Percentiles rank a stretch among this genome's conserved stretches.
phyloP scores from a whole-genome alignment of 176 grass and related monocot genomes.

The Musa schizocarpa region DNA sequence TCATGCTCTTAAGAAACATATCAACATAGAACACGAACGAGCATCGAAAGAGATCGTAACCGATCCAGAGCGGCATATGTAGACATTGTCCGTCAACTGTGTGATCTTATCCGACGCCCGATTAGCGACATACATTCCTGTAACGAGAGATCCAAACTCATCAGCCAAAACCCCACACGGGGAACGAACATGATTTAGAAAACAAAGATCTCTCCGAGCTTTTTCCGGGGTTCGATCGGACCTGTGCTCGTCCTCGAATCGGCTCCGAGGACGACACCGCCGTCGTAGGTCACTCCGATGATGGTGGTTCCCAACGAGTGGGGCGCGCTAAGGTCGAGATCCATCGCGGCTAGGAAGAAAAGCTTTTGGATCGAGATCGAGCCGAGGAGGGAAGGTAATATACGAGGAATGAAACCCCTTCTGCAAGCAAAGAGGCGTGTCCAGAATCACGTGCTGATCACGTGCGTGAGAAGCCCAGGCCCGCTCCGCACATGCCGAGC shows the following conservation, averaged over 20 bases:
- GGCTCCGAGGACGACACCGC: conserved; percentile 71
- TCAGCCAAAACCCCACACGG: neutral
- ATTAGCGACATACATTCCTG: conserved; percentile 55
- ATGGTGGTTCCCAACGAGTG: conserved; percentile 78
- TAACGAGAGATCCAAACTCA: neutral
- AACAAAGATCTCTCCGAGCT: neutral
- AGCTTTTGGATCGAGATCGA: no score
- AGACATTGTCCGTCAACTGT: conserved; percentile 3
- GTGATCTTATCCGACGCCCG: conserved; percentile 11
- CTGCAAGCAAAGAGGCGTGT: no score
- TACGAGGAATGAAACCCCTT: no score
- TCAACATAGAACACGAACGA: neutral
- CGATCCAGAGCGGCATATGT: conserved; percentile 19
- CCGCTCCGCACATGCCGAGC: no score
- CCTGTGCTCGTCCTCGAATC: conserved; percentile 94
- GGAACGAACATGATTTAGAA: neutral
- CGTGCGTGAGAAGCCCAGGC: no score
- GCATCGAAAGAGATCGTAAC: neutral
- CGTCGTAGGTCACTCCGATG: conserved; percentile 75
- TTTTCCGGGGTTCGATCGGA: neutral
- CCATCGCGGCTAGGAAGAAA: conserved; percentile 2
- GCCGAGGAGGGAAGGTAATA: no score
- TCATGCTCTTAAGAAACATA: no score
- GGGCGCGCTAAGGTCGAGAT: conserved; percentile 28
- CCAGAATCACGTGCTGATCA: no score